These are phyloP conservation scores for Cryptosporidium sp. DNA, from an alignment of 169 alveolate species.

Conservation along the genomic window DNA sequence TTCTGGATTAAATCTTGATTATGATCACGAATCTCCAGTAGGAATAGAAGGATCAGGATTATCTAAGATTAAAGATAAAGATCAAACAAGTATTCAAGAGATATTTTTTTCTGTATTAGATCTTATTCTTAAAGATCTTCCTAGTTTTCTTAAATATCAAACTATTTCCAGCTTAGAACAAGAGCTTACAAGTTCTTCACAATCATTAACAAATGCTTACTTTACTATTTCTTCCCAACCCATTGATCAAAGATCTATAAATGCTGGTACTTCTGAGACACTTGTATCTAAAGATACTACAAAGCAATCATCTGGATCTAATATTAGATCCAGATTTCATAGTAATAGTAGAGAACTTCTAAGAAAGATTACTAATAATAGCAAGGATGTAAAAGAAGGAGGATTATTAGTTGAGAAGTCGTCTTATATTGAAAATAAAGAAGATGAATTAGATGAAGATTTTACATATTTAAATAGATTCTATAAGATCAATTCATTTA, in stretches of 20 bases:
- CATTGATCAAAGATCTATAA: neutral
- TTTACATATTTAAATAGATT: conserved; percentile 4
- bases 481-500: conserved; percentile 14
- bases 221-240: neutral
- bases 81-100: neutral
- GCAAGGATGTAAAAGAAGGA: neutral
- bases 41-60: neutral
- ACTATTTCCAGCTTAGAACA: conserved; percentile 3
- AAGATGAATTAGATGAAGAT: conserved; percentile 32
- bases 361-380: conserved; percentile 27
- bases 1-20: neutral
- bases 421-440: neutral
- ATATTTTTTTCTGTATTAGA: conserved; percentile 14
- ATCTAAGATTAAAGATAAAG: neutral
- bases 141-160: conserved; percentile 10
- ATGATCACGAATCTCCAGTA: neutral
- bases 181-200: neutral
- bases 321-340: conserved; percentile 30
- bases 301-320: conserved; percentile 4
- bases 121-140: conserved; percentile 20
- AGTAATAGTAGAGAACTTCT: conserved; percentile 49
- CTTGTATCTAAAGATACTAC: neutral
- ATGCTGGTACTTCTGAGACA: neutral
- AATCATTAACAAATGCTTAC: neutral
- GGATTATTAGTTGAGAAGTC: neutral